phyloP scores from a whole-genome alignment of 805 yeast species.

The Maudiozyma saulgeensis region DNA sequence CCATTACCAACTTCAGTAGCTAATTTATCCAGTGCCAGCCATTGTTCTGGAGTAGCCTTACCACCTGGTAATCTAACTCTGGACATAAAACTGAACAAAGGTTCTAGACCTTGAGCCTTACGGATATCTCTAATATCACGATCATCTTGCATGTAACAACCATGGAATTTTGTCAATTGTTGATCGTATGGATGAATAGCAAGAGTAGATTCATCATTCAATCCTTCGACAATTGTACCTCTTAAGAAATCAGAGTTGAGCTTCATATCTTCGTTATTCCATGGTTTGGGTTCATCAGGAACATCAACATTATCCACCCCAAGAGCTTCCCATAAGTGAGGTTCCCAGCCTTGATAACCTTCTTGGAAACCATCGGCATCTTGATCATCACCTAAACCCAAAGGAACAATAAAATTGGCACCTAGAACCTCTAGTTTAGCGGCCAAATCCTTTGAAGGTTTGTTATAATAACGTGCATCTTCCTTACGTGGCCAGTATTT shows the following conservation, averaged over 20 bases:
- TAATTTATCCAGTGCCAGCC: slow-evolving; percentile 76
- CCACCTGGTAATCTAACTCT: slow-evolving; percentile 95
- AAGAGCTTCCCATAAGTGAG: slow-evolving; percentile 73
- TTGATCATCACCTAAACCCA: slow-evolving; percentile 94
- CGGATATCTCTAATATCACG: slow-evolving; percentile 91
- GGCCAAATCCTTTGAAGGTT: slow-evolving; percentile 70
- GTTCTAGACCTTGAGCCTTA: slow-evolving; percentile 86
- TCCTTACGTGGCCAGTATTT: slow-evolving; percentile 96
- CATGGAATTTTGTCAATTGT: slow-evolving; percentile 94
- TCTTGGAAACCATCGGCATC: slow-evolving; percentile 93
- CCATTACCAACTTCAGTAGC: slow-evolving; percentile 82
- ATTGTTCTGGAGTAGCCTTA: slow-evolving; percentile 75
- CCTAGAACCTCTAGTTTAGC: slow-evolving; percentile 60
- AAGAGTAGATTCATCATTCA: slow-evolving; percentile 75
- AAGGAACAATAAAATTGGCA: slow-evolving; percentile 58
- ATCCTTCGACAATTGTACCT: slow-evolving; percentile 87
- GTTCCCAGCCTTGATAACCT: slow-evolving; percentile 85
- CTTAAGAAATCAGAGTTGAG: slow-evolving; percentile 76
- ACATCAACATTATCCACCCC: slow-evolving; percentile 78
- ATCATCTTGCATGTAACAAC: slow-evolving; percentile 97
- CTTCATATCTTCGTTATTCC: slow-evolving; percentile 94
- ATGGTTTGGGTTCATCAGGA: slow-evolving; percentile 83
- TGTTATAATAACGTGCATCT: slow-evolving; percentile 87
- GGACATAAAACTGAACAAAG: slow-evolving; percentile 94
- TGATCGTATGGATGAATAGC: slow-evolving; percentile 85